Evolutionary conservation across 805 yeast genomes (phyloP).

Genomic region (Spathaspora arborariae): DNA sequence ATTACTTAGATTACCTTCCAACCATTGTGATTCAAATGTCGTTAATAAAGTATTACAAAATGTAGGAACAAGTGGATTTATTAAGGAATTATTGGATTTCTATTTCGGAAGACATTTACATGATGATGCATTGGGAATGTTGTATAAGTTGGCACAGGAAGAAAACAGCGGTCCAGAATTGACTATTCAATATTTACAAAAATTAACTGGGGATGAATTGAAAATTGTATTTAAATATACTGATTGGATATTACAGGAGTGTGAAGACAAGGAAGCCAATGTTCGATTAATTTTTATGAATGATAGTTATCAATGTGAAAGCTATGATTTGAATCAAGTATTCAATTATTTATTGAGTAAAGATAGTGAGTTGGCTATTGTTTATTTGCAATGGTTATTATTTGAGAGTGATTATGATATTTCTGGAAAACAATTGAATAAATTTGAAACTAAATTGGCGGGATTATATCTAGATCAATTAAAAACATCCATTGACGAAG

Average conservation of each 20-base stretch:
- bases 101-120: slow-evolving; percentile 63
- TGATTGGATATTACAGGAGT: slow-evolving; percentile 41
- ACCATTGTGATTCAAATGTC: slow-evolving; percentile 62
- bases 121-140: slow-evolving; percentile 59
- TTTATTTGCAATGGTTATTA: slow-evolving; percentile 46
- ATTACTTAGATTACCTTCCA: slow-evolving; percentile 65
- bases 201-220: slow-evolving; percentile 45
- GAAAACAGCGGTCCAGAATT: slow-evolving; percentile 27
- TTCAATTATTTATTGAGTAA: slow-evolving; percentile 51
- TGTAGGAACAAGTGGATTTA: slow-evolving; percentile 31
- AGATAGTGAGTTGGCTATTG: slow-evolving; percentile 21
- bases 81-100: slow-evolving; percentile 73
- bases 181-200: slow-evolving; percentile 56
- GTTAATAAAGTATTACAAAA: slow-evolving; percentile 48
- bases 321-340: slow-evolving; percentile 51
- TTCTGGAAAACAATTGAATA: slow-evolving; percentile 13
- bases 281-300: slow-evolving; percentile 58
- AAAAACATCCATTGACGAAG: slow-evolving; percentile 8
- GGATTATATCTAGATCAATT: slow-evolving; percentile 28
- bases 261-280: slow-evolving; percentile 15
- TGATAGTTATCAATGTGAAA: slow-evolving; percentile 57
- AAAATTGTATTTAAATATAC: slow-evolving; percentile 57
- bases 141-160: slow-evolving; percentile 34
- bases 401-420: slow-evolving; percentile 32
- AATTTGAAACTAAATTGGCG: slow-evolving; percentile 33